Conservation (phyloP, 352 stramenopile species). For the Pythium dissotocum region DNA sequence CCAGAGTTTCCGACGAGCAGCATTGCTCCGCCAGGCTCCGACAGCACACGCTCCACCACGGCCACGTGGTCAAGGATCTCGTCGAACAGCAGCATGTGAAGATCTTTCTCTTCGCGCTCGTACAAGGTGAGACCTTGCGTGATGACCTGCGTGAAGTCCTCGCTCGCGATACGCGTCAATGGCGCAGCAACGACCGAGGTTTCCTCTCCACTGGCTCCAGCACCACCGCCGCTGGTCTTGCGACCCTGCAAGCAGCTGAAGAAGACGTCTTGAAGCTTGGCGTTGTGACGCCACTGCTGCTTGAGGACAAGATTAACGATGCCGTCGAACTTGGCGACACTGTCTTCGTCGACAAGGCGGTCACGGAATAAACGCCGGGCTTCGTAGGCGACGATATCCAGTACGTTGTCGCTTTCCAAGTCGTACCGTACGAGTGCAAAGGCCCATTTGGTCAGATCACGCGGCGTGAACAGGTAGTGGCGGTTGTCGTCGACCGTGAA, state of each 20-base stretch:
- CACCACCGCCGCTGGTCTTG: slow-evolving; percentile 28
- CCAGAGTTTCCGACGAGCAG: slow-evolving; percentile 89
- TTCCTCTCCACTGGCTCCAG: slow-evolving; percentile 6
- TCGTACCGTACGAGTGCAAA: slow-evolving; percentile 90
- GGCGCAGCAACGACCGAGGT: slow-evolving; percentile 30
- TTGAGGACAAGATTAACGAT: slow-evolving; percentile 86
- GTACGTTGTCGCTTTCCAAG: slow-evolving; percentile 82
- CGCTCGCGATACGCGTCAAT: slow-evolving; percentile 58
- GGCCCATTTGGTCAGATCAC: slow-evolving; percentile 92
- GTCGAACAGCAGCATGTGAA: slow-evolving; percentile 93
- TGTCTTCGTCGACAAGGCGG: slow-evolving; percentile 84
- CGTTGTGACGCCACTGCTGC: slow-evolving; percentile 76
- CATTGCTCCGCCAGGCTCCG: slow-evolving; percentile 82
- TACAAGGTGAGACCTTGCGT: slow-evolving; percentile 92
- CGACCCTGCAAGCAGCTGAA: slow-evolving; percentile 83
- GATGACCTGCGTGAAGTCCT: slow-evolving; percentile 88
- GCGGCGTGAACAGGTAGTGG: slow-evolving; percentile 95
- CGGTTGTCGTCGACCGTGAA: slow-evolving; percentile 93
- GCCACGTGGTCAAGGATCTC: slow-evolving; percentile 92
- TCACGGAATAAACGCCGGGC: slow-evolving; percentile 89
- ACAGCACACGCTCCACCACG: slow-evolving; percentile 89
- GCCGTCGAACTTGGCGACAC: slow-evolving; percentile 76
- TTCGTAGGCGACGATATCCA: slow-evolving; percentile 93
- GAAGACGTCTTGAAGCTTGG: slow-evolving; percentile 82
- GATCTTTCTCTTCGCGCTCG: slow-evolving; percentile 93